Evolutionary conservation across 495 filamentous ascomycete genomes (phyloP), one percentile per base, ranked within the genome.

Genomic region (Stereocaulon alpinum): DNA sequence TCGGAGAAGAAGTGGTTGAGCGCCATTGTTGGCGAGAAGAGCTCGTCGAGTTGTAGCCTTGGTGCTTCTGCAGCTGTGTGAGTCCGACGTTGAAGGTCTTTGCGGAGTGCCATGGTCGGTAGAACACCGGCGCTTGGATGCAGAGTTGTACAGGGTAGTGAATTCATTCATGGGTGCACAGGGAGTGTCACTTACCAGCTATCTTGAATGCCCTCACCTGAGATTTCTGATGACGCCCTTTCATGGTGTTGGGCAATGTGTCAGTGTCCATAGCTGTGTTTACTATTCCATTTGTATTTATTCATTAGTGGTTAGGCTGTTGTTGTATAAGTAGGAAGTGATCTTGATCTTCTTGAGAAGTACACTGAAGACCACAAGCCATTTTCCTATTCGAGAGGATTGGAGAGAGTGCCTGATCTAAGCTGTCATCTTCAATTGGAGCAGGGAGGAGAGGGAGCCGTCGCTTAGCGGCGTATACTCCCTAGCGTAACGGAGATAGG

Each of bases 61-160:
- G 65, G 63, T 22, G 66, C 61, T 42, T 68, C 66, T 68, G 60
- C 40, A 60, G 45, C 29, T 52, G 44, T 30, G 27, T 67, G 12
- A 67, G 60, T 52, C 30, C 9, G 42, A 20, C 6, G 30, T 34
- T 34, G 15, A 32, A 11, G 17, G 9, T 29, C 48, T 15, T 37
- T 59, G 32, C 34, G 15, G 51, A 43, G 10, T 12, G 24, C 30
- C 40, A 61, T 29, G 12, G 24, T 30, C 29, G 42, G 61, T 34
- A 54, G 45, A 49, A 30, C 45, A n/a, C 20, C 56, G 32, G 34
- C 34, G 30, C 20, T 30, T 40, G 24, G 58, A 53, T 14, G 30
- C 32, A 37, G 32, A 37, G 32, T 37, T 6, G 32, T 37, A 54
- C 56, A 60, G 50, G 29, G 24, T 17, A 45, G 6, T 58, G 40